phyloP scores from a whole-genome alignment of 345 rosid species.

The Boechera retrofracta region DNA sequence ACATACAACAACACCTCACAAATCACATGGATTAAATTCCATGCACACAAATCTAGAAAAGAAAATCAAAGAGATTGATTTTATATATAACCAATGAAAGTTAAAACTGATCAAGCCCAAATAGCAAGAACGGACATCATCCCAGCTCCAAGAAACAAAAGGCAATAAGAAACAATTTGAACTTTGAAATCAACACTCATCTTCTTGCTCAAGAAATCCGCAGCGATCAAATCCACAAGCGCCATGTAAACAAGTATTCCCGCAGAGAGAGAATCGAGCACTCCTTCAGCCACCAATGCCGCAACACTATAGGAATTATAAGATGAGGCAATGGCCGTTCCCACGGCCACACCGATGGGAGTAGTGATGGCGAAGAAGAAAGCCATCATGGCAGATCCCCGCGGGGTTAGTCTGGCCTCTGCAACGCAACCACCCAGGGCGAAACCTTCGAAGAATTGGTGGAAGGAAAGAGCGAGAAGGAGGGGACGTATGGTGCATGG shows the following conservation, averaged over 20 bases:
- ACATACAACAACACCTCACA: background rate
- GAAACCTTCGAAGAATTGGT: slow-evolving; percentile 97
- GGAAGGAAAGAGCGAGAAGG: slow-evolving; percentile 85
- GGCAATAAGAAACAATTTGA: slow-evolving; percentile 68
- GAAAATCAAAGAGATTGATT: background rate
- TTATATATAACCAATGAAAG: background rate
- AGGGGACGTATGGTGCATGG: slow-evolving; percentile 90
- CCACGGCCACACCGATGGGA: slow-evolving; percentile 70
- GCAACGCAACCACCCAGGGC: slow-evolving; percentile 94
- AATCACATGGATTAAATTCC: background rate
- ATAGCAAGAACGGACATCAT: slow-evolving; percentile 86
- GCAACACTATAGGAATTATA: slow-evolving; percentile 65
- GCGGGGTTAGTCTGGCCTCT: slow-evolving; percentile 68
- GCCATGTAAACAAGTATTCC: slow-evolving; percentile 97
- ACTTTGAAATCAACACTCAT: slow-evolving; percentile 90
- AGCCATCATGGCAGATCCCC: slow-evolving; percentile 66
- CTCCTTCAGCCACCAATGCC: slow-evolving; percentile 76
- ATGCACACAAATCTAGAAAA: background rate
- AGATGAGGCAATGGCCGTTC: slow-evolving; percentile 64
- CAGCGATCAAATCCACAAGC: slow-evolving; percentile 88
- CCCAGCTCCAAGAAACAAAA: slow-evolving; percentile 92
- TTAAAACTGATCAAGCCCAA: slow-evolving; percentile 57
- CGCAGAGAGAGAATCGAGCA: slow-evolving; percentile 79
- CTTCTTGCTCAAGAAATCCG: slow-evolving; percentile 84
- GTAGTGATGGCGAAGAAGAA: slow-evolving; percentile 80